These are phyloP conservation scores for Taphrina betulina DNA, from an alignment of 1,139 yeast species.

Conservation along the genomic window DNA sequence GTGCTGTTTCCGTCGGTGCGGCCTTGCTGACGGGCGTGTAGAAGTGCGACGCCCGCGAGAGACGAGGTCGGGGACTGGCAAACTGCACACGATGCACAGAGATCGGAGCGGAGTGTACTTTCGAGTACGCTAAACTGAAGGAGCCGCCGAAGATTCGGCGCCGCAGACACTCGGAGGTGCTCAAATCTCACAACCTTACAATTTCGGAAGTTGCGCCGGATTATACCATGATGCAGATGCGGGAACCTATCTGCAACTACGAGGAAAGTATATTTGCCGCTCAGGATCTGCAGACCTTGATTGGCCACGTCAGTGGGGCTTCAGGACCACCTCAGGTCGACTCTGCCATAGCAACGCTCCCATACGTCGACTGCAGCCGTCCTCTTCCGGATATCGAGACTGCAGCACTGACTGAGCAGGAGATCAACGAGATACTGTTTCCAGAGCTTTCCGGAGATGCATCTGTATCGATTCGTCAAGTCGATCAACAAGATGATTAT, in stretches of 20 bases:
- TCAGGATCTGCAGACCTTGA: not conserved
- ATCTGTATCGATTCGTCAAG: not conserved
- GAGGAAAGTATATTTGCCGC: no score
- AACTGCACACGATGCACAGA: constrained; percentile 17
- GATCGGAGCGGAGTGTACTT: constrained; percentile 17
- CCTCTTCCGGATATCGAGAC: no score
- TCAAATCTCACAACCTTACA: not conserved
- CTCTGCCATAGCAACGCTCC: not conserved
- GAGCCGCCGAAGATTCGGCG: no score
- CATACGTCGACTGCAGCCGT: not conserved
- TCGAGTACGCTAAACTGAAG: constrained; percentile 11
- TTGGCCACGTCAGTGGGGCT: not conserved
- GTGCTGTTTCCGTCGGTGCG: no score
- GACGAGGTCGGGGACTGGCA: not conserved
- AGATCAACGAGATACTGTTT: no score
- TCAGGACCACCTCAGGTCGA: no score
- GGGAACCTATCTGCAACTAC: no score
- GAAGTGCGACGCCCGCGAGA: constrained; percentile 11
- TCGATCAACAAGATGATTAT: no score
- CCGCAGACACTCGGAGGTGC: constrained; percentile 18
- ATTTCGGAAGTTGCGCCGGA: not conserved
- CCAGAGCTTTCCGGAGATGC: not conserved
- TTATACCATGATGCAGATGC: no score
- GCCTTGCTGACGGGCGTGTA: not conserved
- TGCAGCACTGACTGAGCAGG: not conserved